Evolutionary conservation across 208 protist species (phyloP).

Genomic region (Acanthamoeba rhysodes): DNA sequence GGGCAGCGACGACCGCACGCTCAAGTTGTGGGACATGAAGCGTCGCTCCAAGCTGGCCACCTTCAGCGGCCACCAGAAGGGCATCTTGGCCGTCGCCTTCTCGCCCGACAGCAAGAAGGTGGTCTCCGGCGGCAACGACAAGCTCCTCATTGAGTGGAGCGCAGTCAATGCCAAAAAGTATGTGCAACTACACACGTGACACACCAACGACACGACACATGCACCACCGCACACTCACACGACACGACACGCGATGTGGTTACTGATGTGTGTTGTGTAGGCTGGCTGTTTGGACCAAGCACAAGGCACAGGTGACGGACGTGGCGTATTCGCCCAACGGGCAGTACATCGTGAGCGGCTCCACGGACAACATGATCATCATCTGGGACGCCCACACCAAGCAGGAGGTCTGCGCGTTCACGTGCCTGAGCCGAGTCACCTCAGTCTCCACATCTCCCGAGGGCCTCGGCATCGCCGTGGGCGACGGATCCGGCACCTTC

Average conservation of each 20-base stretch:
- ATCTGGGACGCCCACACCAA: conserved; percentile 59
- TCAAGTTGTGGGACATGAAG: conserved; percentile 56
- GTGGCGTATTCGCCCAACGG: conserved; percentile 75
- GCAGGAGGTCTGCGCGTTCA: conserved; percentile 58
- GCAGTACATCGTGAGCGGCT: conserved; percentile 53
- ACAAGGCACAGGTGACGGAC: conserved; percentile 42
- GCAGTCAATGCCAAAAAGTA: conserved; percentile 62
- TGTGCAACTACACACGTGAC: too few species aligned
- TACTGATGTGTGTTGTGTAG: background rate
- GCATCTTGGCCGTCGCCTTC: conserved; percentile 76
- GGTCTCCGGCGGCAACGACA: conserved; percentile 49
- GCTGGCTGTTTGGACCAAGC: conserved; percentile 59
- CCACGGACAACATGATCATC: conserved; percentile 63
- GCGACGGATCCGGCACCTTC: conserved; percentile 50
- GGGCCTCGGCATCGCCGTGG: conserved; percentile 34
- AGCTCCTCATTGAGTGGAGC: conserved; percentile 48
- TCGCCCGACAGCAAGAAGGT: conserved; percentile 11
- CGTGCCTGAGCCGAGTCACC: conserved; percentile 60
- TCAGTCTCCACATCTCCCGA: conserved; percentile 47
- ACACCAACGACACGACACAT: background rate
- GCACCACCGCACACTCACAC: background rate
- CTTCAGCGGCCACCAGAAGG: conserved; percentile 82
- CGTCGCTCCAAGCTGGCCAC: conserved; percentile 58
- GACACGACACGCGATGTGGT: background rate
- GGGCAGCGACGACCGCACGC: conserved; percentile 39